Evolutionary conservation across 148 eudicot species (phyloP), one percentile per base, ranked within the genome.

Genomic region (Simmondsia chinensis): DNA sequence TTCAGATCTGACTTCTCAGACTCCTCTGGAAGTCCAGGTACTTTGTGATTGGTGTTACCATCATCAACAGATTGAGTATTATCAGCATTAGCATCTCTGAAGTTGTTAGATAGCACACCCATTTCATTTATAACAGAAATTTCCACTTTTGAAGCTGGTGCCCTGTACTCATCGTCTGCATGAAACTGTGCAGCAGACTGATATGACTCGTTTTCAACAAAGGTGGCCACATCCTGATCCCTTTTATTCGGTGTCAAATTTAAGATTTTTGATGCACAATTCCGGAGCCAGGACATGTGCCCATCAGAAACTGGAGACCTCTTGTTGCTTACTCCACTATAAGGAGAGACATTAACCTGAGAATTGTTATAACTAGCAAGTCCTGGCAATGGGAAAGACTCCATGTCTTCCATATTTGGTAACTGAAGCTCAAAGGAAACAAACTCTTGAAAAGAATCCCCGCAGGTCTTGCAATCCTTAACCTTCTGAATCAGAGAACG

Each of bases 391-490:
- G 64, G 52, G 49, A 56, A 48, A 37, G 57, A 48, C 20, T 45
- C 75, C 45, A 10, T 37, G 21, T 47, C 63, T 21, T 71, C 70
- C 45, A 42, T 23, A 39, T 52, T 51, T 20, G 68, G 66, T 8
- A 70, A 30, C 16, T 65, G 79, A 32, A 76, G 48, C 66, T 73
- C 77, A 57, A 77, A 48, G 21, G 41, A 48, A 33, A 55, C 52
- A 56, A 69, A 71, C 33, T 73, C 61, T 11, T 60, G 66, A 10
- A 64, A 60, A 20, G 51, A 33, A 46, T 74, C 87, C 11, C 80
- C 82, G 65, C 97, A 89, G 34, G 39, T 76, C 7, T 51, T 54
- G 58, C 95, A 89, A 33, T 53, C 58, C 60, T 73, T 78, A 4
- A 84, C 53, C 61, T 40, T 72, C 57, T 84, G 82, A 33, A 71